Evolutionary conservation across 2,329 filamentous ascomycete species (phyloP), one percentile per base, ranked within the genome.

Genomic region (Macrophomina pseudophaseolina): DNA sequence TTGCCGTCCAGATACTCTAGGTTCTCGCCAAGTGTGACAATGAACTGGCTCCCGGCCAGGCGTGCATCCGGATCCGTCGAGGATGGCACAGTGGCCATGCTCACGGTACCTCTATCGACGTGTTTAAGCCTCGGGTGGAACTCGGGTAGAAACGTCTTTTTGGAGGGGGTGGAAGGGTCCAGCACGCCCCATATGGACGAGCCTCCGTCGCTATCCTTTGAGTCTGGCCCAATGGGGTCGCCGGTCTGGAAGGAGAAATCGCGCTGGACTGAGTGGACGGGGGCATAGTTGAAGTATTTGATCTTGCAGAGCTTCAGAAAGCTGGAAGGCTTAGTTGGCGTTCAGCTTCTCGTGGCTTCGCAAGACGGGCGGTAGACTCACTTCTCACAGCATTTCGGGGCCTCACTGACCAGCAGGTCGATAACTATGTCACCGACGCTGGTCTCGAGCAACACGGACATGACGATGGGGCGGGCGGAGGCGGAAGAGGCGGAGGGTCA

Each of bases 271-370:
- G 90, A 93, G 81, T 97, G 92, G 65, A 98, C 83, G 32, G 94
- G 95, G 5, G 93, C 90, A 79, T 96, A 98, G 83, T 98, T 98
- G 88, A 97, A 99, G 83, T 98, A 99, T 83, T 97, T 99, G 80
- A 93, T 85, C 82, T 98, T 98, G 88, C 95, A 97, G 73, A 99
- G 91, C 85, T 99, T 98, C 66, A 99, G 84, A 79, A 99, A 98
- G 85, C 93, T 96, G 79, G 70, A 79, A 71, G 74, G 83, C 83
- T 88, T 83, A 84, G 83, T 82, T 51, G 52, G 71, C 73, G 77
- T 83, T 90, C 83, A 89, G 87, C 82, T 76, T 80, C 72, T 75
- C 74, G 70, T 70, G 69, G 73, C 69, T 70, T 69, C 67, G 69
- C 66, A 59, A 62, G 65, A 3, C 14, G 5, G n/a, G 56, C 28